Conservation (phyloP, 2,329 filamentous ascomycete species). For the Exophiala spinifera region DNA sequence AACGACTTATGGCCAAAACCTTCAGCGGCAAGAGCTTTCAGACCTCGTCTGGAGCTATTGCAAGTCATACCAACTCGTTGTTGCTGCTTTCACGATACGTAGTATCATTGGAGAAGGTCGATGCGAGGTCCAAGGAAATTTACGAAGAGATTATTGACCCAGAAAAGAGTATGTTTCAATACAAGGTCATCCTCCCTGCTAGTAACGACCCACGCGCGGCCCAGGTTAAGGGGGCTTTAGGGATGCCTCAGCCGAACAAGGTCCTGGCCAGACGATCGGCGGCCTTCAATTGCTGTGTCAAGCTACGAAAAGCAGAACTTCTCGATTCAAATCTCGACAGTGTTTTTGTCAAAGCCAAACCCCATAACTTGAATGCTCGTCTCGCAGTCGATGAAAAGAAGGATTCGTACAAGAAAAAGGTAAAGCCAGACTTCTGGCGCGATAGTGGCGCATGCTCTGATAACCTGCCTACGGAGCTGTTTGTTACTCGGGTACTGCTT, state of each 20-base stretch:
- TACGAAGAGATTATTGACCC: constrained; percentile 42
- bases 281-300: constrained; percentile 76
- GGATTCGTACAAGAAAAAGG: constrained; percentile 69
- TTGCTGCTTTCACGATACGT: constrained; percentile 25
- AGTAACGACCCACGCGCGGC: constrained; percentile 45
- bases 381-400: constrained; percentile 75
- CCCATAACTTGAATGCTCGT: constrained; percentile 80
- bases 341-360: constrained; percentile 66
- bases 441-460: constrained; percentile 8
- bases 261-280: constrained; percentile 80
- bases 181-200: constrained; percentile 75
- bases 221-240: constrained; percentile 65
- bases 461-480: constrained; percentile 8
- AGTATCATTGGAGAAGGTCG: constrained; percentile 41
- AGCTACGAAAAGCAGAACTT: constrained; percentile 63
- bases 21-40: constrained; percentile 18
- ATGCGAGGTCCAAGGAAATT: constrained; percentile 47
- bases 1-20: constrained; percentile 55
- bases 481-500: constrained; percentile 15
- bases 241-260: constrained; percentile 65
- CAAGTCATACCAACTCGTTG: constrained; percentile 26
- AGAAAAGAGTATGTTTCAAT: constrained; percentile 54
- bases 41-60: constrained; percentile 21
- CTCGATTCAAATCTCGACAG: constrained; percentile 75
- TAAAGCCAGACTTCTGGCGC: constrained; percentile 76